These are phyloP conservation scores for Aureobasidium sp. DNA, from an alignment of 2,329 filamentous ascomycete genomes.

Conservation along the genomic window DNA sequence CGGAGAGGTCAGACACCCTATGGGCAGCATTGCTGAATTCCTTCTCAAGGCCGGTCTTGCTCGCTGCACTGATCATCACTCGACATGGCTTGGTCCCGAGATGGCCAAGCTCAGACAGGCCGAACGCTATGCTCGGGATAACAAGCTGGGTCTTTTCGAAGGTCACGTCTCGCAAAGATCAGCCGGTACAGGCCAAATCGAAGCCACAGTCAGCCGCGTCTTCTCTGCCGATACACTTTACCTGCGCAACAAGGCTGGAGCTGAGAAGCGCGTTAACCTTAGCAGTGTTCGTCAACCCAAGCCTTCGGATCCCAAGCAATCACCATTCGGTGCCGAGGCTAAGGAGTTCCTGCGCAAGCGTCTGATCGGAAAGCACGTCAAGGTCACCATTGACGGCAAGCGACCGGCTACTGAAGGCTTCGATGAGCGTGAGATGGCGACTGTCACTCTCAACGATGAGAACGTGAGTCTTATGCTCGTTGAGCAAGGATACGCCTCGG, in stretches of 20 bases:
- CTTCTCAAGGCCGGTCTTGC: conserved; percentile 83
- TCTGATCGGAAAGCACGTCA: conserved; percentile 92
- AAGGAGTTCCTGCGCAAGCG: conserved; percentile 95
- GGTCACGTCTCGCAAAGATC: conserved; percentile 64
- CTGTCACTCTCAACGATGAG: conserved; percentile 73
- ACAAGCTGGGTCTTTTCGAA: conserved; percentile 73
- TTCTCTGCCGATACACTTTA: conserved; percentile 84
- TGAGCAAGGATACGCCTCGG: conserved; percentile 88
- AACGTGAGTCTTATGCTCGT: conserved; percentile 80
- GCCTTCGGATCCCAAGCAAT: conserved; percentile 74
- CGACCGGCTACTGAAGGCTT: conserved; percentile 85
- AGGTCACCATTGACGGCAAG: conserved; percentile 80
- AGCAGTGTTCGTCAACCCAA: conserved; percentile 95
- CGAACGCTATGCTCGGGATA: conserved; percentile 75
- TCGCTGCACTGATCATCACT: conserved; percentile 91
- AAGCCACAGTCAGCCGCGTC: conserved; percentile 78
- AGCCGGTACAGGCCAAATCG: conserved; percentile 54
- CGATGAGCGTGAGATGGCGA: conserved; percentile 90
- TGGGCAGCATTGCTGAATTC: conserved; percentile 86
- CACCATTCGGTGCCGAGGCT: conserved; percentile 83
- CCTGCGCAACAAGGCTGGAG: conserved; percentile 74
- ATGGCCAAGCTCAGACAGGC: conserved; percentile 82
- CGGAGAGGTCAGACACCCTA: conserved; percentile 74
- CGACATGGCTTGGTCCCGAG: conserved; percentile 77
- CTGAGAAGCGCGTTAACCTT: conserved; percentile 82